phyloP scores from a whole-genome alignment of 805 yeast genomes.

The Ogataea allantospora region DNA sequence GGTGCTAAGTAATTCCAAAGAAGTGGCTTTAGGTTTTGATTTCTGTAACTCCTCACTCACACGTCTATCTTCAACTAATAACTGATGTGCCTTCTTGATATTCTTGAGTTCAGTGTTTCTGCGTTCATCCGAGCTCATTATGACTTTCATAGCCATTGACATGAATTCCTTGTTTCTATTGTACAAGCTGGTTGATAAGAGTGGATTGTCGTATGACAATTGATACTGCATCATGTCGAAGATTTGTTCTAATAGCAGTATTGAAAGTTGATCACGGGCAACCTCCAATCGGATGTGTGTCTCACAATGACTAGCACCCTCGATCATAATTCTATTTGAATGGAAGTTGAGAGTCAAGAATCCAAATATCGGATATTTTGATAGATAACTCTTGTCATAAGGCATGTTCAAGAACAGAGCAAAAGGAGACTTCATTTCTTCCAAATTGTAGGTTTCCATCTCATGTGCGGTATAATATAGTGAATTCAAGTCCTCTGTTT shows the following conservation, averaged over 20 bases:
- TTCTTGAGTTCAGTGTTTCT: conserved; percentile 6
- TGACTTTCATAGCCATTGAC: conserved; percentile 11
- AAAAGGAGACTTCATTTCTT: conserved; percentile 59
- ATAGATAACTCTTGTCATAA: conserved; percentile 38
- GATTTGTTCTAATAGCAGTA: conserved; percentile 38
- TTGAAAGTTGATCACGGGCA: conserved; percentile 35
- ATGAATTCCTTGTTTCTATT: conserved; percentile 29
- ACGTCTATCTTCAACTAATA: conserved; percentile 9
- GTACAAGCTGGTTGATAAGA: conserved; percentile 28
- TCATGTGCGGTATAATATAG: conserved; percentile 74
- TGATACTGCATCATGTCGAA: conserved; percentile 35
- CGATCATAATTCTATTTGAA: conserved; percentile 22
- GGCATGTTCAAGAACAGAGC: conserved; percentile 63
- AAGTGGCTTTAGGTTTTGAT: conserved; percentile 19
- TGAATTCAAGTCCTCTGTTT: conserved; percentile 28
- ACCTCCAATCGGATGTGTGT: conserved; percentile 23
- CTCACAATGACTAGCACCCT: conserved; percentile 29
- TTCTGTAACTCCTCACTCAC: conserved; percentile 13
- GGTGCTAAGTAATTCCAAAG: conserved; percentile 21
- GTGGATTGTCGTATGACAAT: conserved; percentile 36
- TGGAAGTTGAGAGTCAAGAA: conserved; percentile 25
- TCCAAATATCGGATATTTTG: conserved; percentile 28
- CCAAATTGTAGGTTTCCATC: conserved; percentile 46
- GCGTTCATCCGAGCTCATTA: conserved; percentile 12
- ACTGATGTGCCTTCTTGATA: conserved; percentile 10